A percentile compares a stretch with the other conserved stretches of the same genome.
These are phyloP conservation scores for Hordeum marinum DNA, from an alignment of 176 grass and related monocot genomes.

Conservation along the genomic window DNA sequence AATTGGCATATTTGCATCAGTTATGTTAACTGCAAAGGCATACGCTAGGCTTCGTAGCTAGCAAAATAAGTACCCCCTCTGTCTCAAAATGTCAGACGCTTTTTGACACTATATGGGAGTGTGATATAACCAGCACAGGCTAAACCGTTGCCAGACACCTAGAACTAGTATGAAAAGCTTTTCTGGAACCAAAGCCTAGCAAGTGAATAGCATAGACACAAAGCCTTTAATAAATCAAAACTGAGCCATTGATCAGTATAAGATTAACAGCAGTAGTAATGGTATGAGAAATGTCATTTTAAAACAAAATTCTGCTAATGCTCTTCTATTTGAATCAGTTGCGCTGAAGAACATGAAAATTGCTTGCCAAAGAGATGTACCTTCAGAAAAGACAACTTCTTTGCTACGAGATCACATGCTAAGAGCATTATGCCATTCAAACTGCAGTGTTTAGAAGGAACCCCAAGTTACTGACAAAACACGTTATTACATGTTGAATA, in stretches of 20 bases:
- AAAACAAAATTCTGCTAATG: not conserved
- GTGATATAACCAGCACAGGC: not conserved
- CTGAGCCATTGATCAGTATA: not conserved
- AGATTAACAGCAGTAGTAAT: not conserved
- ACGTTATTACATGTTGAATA: slow-evolving; percentile 22
- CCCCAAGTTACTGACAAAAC: not conserved
- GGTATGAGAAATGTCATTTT: not conserved
- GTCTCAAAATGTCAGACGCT: too few species aligned
- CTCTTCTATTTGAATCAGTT: not conserved
- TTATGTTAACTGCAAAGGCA: not conserved
- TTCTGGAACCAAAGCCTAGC: not conserved
- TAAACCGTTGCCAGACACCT: too few species aligned
- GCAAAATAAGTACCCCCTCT: not conserved
- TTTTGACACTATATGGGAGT: not conserved
- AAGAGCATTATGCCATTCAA: slow-evolving; percentile 74
- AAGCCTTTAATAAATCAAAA: not conserved
- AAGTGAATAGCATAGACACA: not conserved
- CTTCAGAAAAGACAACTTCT: slow-evolving; percentile 67
- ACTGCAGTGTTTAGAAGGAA: slow-evolving; percentile 42
- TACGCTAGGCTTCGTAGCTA: not conserved
- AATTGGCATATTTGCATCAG: not conserved
- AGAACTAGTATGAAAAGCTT: not conserved
- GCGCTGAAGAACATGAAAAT: not conserved
- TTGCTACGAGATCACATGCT: slow-evolving; percentile 52
- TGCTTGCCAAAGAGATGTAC: slow-evolving; percentile 26